Base-by-base conservation (phyloP, 1,284 basidiomycete genomes). In the Earliella scabrosa region DNA sequence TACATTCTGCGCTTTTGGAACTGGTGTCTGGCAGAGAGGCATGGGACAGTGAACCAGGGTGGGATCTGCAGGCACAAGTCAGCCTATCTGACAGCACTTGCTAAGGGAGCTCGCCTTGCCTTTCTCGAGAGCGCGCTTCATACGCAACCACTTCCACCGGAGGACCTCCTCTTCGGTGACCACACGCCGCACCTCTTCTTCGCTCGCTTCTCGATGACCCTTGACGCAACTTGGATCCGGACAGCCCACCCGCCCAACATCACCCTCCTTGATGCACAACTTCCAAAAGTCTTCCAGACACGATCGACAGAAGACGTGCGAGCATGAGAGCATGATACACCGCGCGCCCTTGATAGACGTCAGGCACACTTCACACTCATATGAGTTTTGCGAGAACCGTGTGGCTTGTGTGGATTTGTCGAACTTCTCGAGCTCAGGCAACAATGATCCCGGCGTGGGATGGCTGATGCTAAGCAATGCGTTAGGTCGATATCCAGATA, bases 211-310 rank as follows among this genome's bases (percentile, higher is more conserved):
- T 69, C 85, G 63, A 66, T 82, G 65, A 50, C 80, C 63, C 77
- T 93, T 85, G 73, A 96, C 83, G 77, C 96, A 80, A 62, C 82
- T 72, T 7, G 83, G 81, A 62, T 90, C 85, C 1, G 92, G 88
- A 68, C 91, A 94, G 0, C 83, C 81, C 1, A 93, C 90, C 24
- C 78, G 76, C 20, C 75, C 77, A 4, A 92, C 77, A 56, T 88
- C 83, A 13, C 91, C 91, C 69, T 93, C 91, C 47, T 73, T 74
- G 52, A 93, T 88, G 65, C 85, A 87, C 41, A 92, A 69, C 50
- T 79, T 77, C 88, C 90, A 93, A 67, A 87, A 92, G 60, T 88
- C 85, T 50, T 77, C 76, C 35, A 93, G 70, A 68, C 91, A 93
- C 9, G 77, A 67, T 23, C 82, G 80, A 68, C 91, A 93, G 68